These are phyloP conservation scores for Suhomyces wounanorum DNA, from an alignment of 1,139 yeast species.

Conservation along the genomic window DNA sequence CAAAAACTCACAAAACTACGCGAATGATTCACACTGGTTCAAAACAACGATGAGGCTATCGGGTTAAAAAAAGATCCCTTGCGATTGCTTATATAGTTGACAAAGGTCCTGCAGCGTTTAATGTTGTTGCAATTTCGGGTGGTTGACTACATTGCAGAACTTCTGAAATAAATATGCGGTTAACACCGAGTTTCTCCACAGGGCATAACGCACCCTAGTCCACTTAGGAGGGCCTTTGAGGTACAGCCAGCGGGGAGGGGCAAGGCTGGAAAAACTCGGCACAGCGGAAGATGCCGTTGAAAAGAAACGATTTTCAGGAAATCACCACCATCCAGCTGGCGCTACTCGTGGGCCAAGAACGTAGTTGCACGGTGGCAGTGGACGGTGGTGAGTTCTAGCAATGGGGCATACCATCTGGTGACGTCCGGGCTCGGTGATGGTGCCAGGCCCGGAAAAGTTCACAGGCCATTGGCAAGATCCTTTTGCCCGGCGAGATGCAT, in stretches of 20 bases:
- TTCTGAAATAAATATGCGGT: slow-evolving; percentile 5
- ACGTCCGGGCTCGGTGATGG: background rate
- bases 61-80: background rate
- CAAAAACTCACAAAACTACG: background rate
- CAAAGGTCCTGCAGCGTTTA: background rate
- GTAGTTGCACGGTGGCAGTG: too few relatives aligned
- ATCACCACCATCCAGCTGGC: background rate
- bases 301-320: background rate
- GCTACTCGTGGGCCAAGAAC: too few relatives aligned
- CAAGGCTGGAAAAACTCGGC: background rate
- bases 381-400: too few relatives aligned
- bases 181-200: slow-evolving; percentile 11
- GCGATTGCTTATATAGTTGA: background rate
- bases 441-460: background rate
- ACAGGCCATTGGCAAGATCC: background rate
- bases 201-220: background rate
- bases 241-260: background rate
- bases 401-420: background rate
- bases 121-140: background rate
- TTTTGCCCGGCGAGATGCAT: slow-evolving; percentile 1
- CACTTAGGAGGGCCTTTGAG: background rate
- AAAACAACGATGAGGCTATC: background rate
- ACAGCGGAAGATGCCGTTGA: background rate
- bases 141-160: background rate
- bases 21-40: background rate